Evolutionary conservation across 2,329 filamentous ascomycete species (phyloP).

Genomic region (Beauveria bassiana): DNA sequence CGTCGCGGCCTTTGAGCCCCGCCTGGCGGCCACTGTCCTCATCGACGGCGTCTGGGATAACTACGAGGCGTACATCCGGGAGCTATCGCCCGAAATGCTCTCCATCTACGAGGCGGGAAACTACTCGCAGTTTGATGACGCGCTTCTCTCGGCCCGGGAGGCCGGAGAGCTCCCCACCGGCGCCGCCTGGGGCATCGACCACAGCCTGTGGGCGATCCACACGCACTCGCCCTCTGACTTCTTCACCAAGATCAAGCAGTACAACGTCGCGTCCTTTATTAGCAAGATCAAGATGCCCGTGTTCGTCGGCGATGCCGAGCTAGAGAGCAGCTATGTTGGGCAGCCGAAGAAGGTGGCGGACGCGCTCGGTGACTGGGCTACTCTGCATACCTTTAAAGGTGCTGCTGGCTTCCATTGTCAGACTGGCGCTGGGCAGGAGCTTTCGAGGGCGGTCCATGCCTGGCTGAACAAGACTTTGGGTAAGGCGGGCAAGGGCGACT

Average conservation of each 20-base stretch:
- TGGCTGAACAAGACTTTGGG: constrained; percentile 10
- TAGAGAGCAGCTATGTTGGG: no score
- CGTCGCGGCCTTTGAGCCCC: constrained; percentile 34
- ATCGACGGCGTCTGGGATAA: constrained; percentile 27
- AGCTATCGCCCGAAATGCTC: neutral
- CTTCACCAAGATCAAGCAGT: constrained; percentile 4
- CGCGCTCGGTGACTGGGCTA: neutral
- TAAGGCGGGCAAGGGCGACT: neutral
- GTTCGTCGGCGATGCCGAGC: constrained; percentile 1
- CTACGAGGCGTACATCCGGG: neutral
- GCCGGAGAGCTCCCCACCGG: neutral
- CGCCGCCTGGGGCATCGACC: neutral
- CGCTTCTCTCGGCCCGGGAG: neutral
- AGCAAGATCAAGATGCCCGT: constrained; percentile 3
- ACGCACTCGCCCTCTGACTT: constrained; percentile 9
- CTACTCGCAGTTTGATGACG: neutral
- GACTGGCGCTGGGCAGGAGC: constrained; percentile 2
- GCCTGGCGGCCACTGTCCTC: constrained; percentile 30
- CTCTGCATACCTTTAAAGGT: neutral
- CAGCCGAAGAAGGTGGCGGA: neutral
- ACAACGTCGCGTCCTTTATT: neutral
- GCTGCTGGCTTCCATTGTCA: constrained; percentile 9
- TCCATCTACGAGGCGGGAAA: constrained; percentile 8
- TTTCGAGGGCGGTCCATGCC: neutral
- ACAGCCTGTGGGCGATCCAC: neutral